Base-by-base conservation (phyloP, 768 basidiomycete genomes). In the Mycena polygramma region DNA sequence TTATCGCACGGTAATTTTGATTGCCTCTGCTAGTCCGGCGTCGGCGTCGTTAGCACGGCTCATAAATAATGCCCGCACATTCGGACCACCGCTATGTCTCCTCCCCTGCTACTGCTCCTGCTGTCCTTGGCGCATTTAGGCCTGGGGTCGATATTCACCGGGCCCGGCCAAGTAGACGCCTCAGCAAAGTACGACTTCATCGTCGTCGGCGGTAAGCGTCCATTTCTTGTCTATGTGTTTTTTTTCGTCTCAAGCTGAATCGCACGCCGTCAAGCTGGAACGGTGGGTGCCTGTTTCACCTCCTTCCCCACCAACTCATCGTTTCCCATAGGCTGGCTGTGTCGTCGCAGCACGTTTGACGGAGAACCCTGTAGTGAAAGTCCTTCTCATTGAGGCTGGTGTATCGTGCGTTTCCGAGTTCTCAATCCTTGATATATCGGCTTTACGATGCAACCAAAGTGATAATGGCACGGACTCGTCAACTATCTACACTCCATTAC, bases 301-400 rank as follows among this genome's bases (percentile, higher is more conserved):
- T n/a, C 11, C 15, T 30, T 45, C 43, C 14, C 43, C 26, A 5
- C 37, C 35, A 24, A 43, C 39, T 37, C 35, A 19, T 35, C 30
- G 35, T 54, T 24, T 24, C 8, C 17, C 15, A 26, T 46, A 59
- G 57, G 81, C 81, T 6, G 84, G 85, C 24, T 70, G 83, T 41
- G 80, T 81, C 2, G 69, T 85, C 39, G 84, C 84, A 14, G 76
- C 77, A 7, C 77, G 85, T 24, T 74, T 86, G 41, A 68, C 78
- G 7, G 81, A 83, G 57, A 41, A 54, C 39, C 79, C 84, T 66
- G 60, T 73, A 43, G 76, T 77, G 58, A 75, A 76, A 14, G 82
- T 85, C 9, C 73, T 82, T 53, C 80, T 84, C 9, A 71, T 81
- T 57, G 80, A 81, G 64, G 76, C 80, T 0, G 80, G 80, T 5